Base-by-base conservation (phyloP, 129 eudicot genomes). In the Arctium minus region DNA sequence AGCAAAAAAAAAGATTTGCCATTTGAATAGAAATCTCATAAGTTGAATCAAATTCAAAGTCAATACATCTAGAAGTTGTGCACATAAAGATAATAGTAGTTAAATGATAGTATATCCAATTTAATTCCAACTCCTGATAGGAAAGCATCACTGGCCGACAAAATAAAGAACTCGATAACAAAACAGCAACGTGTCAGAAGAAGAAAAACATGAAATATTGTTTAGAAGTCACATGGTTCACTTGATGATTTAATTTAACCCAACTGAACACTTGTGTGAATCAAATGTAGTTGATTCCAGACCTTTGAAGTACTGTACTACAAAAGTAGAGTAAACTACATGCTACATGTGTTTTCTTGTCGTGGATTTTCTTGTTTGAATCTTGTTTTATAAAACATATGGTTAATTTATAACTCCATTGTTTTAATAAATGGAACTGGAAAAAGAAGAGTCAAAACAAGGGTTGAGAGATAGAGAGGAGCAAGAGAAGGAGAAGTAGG, bases 31-130 rank as follows among this genome's bases (percentile, higher is more conserved):
- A 37, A 32, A 67, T 37, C 22, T 79, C 74, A 68, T 39, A 67
- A 48, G 36, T 71, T 33, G 22, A 77, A 35, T 1, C 4, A 77
- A 77, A 76, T 29, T 56, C 72, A 33, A 5, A 70, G 67, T 74
- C 36, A 33, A 37, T 46, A 74, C 67, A 38, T 78, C 71, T 8
- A 67, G 71, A 27, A 22, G 42, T 6, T 70, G 35, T 60, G 53
- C 18, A 36, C 70, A 36, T 56, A 7, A 62, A 18, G 10, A 77
- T 77, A 6, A n/a, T 9, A 36, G 37, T 62, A 60, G 9, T 18
- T 77, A 35, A 12, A 33, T 53, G 71, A 76, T 50, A 8, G n/a
- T n/a, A 36, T 76, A 76, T 76, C 36, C 71, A 35, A 76, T 65
- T 33, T 29, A 22, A 8, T 22, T 53, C 70, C 70, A 64, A 18